phyloP scores from a whole-genome alignment of 192 early-diverging fungal species.

The Podila clonocystis region DNA sequence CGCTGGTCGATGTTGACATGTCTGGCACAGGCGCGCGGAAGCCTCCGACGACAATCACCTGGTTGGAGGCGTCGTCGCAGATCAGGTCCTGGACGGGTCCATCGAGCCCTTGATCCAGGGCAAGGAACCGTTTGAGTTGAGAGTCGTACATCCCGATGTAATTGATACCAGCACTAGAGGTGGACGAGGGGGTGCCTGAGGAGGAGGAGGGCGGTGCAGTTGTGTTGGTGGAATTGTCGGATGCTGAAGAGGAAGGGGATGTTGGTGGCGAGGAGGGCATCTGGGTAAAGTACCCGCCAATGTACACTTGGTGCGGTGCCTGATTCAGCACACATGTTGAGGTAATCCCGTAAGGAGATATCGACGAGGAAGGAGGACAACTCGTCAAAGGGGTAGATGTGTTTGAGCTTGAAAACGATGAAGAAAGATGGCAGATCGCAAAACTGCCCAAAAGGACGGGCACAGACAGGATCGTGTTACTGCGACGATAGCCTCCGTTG shows the following conservation, averaged over 20 bases:
- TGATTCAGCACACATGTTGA: slow-evolving; percentile 33
- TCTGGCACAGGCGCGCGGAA: slow-evolving; percentile 37
- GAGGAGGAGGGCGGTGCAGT: neutral
- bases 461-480: slow-evolving; percentile 3
- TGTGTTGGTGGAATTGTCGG: neutral
- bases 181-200: too few relatives aligned
- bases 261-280: neutral
- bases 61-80: slow-evolving; percentile 37
- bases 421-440: neutral
- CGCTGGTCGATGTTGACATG: neutral
- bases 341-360: slow-evolving; percentile 13
- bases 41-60: slow-evolving; percentile 47
- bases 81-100: slow-evolving; percentile 41
- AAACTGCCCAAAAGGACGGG: slow-evolving; percentile 43
- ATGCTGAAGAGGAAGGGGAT: neutral
- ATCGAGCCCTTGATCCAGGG: slow-evolving; percentile 44
- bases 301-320: slow-evolving; percentile 40
- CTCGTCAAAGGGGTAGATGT: too few relatives aligned
- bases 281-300: slow-evolving; percentile 41
- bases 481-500: neutral
- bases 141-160: slow-evolving; percentile 47
- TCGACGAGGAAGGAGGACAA: too few relatives aligned
- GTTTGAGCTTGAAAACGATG: too few relatives aligned
- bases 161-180: slow-evolving; percentile 8
- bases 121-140: slow-evolving; percentile 22